These are phyloP conservation scores for Aspergillus felis DNA, from an alignment of 2,329 filamentous ascomycete species.

Conservation along the genomic window DNA sequence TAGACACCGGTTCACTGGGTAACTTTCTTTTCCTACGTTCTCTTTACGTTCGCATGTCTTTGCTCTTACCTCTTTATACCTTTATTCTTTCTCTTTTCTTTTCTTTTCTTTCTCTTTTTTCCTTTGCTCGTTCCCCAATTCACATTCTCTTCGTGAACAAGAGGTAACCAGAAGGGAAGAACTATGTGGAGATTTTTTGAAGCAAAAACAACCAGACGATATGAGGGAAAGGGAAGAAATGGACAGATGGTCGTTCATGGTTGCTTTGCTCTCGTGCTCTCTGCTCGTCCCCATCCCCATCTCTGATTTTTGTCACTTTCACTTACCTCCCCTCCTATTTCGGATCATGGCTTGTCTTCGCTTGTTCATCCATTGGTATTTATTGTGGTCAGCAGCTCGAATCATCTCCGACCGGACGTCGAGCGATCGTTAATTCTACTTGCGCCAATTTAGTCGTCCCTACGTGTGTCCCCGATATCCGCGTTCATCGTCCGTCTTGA, in stretches of 20 bases:
- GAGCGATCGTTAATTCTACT: constrained; percentile 18
- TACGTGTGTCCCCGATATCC: constrained; percentile 19
- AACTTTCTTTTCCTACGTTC: neutral
- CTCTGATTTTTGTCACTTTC: neutral
- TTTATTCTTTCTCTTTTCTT: neutral
- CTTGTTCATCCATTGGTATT: constrained; percentile 19
- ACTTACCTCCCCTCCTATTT: neutral
- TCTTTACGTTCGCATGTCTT: neutral
- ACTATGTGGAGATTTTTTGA: neutral
- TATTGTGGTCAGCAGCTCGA: constrained; percentile 27
- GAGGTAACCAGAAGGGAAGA: neutral
- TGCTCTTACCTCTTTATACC: neutral
- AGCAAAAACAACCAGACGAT: neutral
- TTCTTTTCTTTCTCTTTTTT: too few relatives aligned
- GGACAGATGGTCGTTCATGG: neutral
- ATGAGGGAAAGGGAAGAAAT: neutral
- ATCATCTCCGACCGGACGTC: constrained; percentile 24
- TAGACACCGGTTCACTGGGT: neutral
- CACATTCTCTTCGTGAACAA: neutral
- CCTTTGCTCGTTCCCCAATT: neutral
- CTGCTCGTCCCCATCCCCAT: neutral
- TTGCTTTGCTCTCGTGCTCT: neutral
- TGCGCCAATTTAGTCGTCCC: constrained; percentile 21
- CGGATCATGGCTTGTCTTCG: neutral
- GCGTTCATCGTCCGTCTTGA: constrained; percentile 19